A percentile compares a stretch with the other conserved stretches of the same genome.
Evolutionary conservation across 1,284 basidiomycete species (phyloP).

Genomic region (Papiliotrema nemorosa): DNA sequence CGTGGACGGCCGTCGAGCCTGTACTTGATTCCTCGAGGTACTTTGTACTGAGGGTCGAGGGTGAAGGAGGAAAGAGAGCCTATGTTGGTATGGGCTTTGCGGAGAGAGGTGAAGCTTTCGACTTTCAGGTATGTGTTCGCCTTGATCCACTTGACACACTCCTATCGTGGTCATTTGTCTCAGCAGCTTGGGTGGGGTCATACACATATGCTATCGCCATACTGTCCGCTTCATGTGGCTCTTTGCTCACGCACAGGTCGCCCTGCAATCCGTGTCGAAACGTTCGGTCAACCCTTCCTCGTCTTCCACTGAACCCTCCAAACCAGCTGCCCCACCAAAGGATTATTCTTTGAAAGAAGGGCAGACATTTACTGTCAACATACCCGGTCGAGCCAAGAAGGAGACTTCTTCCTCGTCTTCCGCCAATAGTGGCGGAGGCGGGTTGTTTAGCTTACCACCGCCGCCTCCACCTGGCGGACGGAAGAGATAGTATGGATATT

Average conservation of each 20-base stretch:
- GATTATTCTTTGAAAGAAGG: conserved; percentile 96
- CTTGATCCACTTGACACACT: not conserved
- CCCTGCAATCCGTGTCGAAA: conserved; percentile 94
- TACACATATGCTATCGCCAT: not conserved
- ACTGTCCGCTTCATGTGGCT: not conserved
- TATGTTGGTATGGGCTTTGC: conserved; percentile 93
- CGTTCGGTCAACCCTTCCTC: conserved; percentile 46
- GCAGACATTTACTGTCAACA: conserved; percentile 87
- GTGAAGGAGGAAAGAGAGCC: conserved; percentile 74
- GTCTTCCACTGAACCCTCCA: conserved; percentile 27
- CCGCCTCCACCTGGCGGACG: conserved; percentile 42
- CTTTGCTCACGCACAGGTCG: conserved; percentile 65
- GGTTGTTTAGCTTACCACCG: conserved; percentile 40
- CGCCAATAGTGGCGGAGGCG: conserved; percentile 16
- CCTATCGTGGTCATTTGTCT: not conserved
- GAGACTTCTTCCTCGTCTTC: conserved; percentile 7
- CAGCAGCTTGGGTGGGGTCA: not conserved
- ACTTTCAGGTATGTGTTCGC: conserved; percentile 58
- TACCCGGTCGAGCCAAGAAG: conserved; percentile 62
- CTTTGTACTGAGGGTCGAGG: conserved; percentile 86
- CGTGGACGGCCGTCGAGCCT: conserved; percentile 77
- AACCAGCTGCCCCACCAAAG: conserved; percentile 75
- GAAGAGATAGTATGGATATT: too few relatives aligned
- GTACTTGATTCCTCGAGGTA: conserved; percentile 95
- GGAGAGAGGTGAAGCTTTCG: conserved; percentile 87